Evolutionary conservation across 2,329 filamentous ascomycete species (phyloP), one percentile per base, ranked within the genome.

Genomic region (Epichloe coenophiala): DNA sequence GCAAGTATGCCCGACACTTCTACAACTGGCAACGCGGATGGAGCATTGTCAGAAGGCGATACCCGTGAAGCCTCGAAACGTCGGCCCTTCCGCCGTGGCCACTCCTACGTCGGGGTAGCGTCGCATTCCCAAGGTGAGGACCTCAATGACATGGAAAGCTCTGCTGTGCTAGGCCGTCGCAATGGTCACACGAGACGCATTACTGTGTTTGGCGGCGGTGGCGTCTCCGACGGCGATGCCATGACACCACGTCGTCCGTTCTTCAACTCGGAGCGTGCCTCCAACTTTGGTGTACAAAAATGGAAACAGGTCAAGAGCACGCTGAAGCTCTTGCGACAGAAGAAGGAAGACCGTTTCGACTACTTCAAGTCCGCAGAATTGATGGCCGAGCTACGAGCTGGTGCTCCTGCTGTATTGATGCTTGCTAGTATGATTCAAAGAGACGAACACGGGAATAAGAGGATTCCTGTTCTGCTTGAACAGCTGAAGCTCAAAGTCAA

Each of bases 341-440:
- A 84, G 65, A 95, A 87, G 65, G 85, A 88, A 49, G 88, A 96
- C 50, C 84, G 86, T 43, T 85, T 96, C 54, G 93, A 98, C 65
- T 89, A 93, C 62, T 84, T 86, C 61, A 98, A 97, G 65, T 97
- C 91, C 9, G 89, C 93, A 2, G 93, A 98, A 65, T 74, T 98
- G 45, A 91, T 98, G 79, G 93, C 93, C 1, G 93, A 98, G 67
- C 73, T 98, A 38, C 80, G 93, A 46, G 94, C 93, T 42, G 93
- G 89, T 49, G 88, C 90, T 1, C 93, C 93, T 3, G 93, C 93
- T 23, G 93, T 91, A 19, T 73, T 98, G 52, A 95, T 98, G 67
- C 72, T 98, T 48, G 93, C 93, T 7, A 96, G 90, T 62, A 96
- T 97, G 87, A 93, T 97, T 59, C 93, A 97, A 68, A 80, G 93